phyloP scores from a whole-genome alignment of 306 rosid species.

The Leucaena leucocephala region DNA sequence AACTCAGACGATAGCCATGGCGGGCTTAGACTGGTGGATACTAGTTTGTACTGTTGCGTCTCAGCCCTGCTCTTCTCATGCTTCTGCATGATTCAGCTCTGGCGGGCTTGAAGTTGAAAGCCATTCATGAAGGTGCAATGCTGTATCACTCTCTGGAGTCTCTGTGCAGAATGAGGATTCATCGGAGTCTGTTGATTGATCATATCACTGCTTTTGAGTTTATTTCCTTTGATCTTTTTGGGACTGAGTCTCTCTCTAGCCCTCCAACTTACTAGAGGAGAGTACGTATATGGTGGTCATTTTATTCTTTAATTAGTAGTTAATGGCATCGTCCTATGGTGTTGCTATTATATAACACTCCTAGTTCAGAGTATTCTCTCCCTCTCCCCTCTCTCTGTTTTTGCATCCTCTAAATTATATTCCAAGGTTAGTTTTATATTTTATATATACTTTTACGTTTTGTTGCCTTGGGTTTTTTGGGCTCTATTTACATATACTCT shows the following conservation, averaged over 20 bases:
- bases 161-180: constrained; percentile 35
- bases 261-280: constrained; percentile 8
- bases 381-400: neutral
- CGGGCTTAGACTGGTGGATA: constrained; percentile 35
- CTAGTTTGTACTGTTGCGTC: constrained; percentile 28
- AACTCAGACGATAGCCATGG: constrained; percentile 57
- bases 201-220: constrained; percentile 8
- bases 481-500: too few species aligned
- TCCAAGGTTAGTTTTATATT: too few species aligned
- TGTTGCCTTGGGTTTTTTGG: too few species aligned
- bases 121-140: neutral
- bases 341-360: neutral
- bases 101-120: constrained; percentile 44
- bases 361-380: neutral
- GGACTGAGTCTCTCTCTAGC: neutral
- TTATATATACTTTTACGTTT: too few species aligned
- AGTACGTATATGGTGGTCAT: constrained; percentile 28
- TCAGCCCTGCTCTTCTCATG: constrained; percentile 41
- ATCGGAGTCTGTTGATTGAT: constrained; percentile 39
- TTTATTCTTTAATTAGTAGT: constrained; percentile 37
- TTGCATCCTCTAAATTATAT: neutral
- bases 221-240: neutral
- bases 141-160: neutral
- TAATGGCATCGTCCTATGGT: neutral
- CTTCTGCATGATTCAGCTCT: constrained; percentile 48